phyloP scores from a whole-genome alignment of 192 early-diverging fungal genomes.

The Funneliformis mosseae region DNA sequence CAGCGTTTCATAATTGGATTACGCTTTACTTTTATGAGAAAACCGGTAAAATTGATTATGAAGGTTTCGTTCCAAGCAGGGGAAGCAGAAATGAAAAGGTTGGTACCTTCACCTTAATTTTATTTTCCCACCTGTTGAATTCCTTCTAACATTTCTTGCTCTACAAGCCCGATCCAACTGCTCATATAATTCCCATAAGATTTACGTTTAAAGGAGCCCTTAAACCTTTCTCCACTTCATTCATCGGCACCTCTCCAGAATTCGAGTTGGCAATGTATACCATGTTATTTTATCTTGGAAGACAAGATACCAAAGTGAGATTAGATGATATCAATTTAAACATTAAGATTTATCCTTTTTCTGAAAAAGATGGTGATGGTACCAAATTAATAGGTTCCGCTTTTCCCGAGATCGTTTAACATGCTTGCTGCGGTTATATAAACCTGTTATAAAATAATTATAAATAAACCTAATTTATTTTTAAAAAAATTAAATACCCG shows the following conservation, averaged over 20 bases:
- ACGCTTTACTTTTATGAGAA: conserved; percentile 23
- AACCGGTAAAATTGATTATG: conserved; percentile 18
- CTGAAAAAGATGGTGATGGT: neutral
- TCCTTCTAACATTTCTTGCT: neutral
- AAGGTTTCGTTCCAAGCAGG: neutral
- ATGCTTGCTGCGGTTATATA: neutral
- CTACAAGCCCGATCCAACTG: conserved; percentile 4
- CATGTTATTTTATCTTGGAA: neutral
- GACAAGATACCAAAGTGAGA: neutral
- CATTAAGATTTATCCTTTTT: conserved; percentile 21
- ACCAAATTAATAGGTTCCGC: conserved; percentile 15
- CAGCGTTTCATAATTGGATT: conserved; percentile 36
- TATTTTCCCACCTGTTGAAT: neutral
- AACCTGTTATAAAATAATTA: too few relatives aligned
- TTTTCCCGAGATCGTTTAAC: conserved; percentile 3
- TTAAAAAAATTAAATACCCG: too few relatives aligned
- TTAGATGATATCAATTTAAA: conserved; percentile 21
- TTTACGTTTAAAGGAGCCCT: conserved; percentile 14
- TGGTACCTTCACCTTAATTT: neutral
- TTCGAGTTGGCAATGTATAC: conserved; percentile 31
- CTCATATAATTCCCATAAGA: conserved; percentile 16
- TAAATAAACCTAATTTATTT: too few relatives aligned
- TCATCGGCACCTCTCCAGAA: conserved; percentile 35
- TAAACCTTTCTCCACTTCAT: conserved; percentile 28
- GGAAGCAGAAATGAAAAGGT: neutral